Percentiles rank a stretch among this genome's conserved stretches.
These are phyloP conservation scores for Neurospora hispaniola DNA, from an alignment of 495 filamentous ascomycete species.

Conservation along the genomic window DNA sequence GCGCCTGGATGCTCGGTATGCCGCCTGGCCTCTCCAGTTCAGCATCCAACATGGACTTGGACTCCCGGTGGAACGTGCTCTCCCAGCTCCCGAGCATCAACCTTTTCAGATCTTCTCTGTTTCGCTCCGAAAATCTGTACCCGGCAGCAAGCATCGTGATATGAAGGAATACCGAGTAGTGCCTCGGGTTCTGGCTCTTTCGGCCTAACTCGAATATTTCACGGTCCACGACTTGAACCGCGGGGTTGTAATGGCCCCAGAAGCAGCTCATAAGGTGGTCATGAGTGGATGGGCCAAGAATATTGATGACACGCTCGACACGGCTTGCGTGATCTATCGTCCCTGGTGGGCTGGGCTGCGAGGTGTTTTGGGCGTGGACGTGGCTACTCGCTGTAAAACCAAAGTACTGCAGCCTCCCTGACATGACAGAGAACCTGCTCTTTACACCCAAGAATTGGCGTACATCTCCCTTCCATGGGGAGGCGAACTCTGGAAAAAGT, in stretches of 20 bases:
- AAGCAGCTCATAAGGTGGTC: constrained; percentile 43
- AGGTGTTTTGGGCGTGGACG: constrained; percentile 15
- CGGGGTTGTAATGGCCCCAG: constrained; percentile 40
- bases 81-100: constrained; percentile 36
- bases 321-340: constrained; percentile 29
- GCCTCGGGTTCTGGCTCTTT: constrained; percentile 29
- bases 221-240: constrained; percentile 37
- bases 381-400: constrained; percentile 36
- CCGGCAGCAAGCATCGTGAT: constrained; percentile 43
- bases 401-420: constrained; percentile 34
- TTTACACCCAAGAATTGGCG: constrained; percentile 31
- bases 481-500: constrained; percentile 17
- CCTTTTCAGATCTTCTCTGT: constrained; percentile 36
- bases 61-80: constrained; percentile 41
- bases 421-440: constrained; percentile 34
- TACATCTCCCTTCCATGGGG: constrained; percentile 31
- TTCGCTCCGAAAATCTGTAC: constrained; percentile 37
- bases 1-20: constrained; percentile 38
- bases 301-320: constrained; percentile 34
- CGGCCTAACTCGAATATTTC: constrained; percentile 39
- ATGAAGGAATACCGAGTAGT: constrained; percentile 42
- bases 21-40: constrained; percentile 42
- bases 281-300: constrained; percentile 31
- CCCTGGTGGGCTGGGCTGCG: constrained; percentile 8
- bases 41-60: constrained; percentile 40